Conservation (phyloP, 176 grass and related monocot genomes). For the Zizania latifolia region DNA sequence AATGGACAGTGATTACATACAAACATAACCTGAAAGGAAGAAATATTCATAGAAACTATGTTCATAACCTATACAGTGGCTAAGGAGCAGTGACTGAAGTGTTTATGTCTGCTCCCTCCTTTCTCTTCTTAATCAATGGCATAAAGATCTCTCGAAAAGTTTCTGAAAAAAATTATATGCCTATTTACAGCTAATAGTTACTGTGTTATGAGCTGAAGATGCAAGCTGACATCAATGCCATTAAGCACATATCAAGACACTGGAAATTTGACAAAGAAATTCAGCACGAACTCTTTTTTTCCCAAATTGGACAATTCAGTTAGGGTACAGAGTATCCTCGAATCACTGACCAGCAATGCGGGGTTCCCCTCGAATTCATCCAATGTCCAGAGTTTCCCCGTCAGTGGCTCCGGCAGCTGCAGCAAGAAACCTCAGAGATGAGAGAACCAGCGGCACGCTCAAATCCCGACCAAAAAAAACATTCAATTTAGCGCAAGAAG, state of each 20-base stretch:
- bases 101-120: background rate
- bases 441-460: background rate
- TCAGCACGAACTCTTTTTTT: background rate
- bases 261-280: background rate
- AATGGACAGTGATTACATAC: slow-evolving; percentile 90
- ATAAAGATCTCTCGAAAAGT: background rate
- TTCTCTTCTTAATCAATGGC: background rate
- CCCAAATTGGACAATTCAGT: background rate
- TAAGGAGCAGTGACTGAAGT: too few relatives aligned
- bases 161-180: background rate
- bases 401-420: slow-evolving; percentile 83
- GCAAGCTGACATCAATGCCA: background rate
- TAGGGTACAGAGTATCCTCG: background rate
- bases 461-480: background rate
- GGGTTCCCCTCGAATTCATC: slow-evolving; percentile 71
- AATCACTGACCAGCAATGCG: slow-evolving; percentile 56
- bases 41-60: background rate
- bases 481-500: background rate
- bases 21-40: slow-evolving; percentile 75
- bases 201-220: background rate
- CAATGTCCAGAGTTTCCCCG: slow-evolving; percentile 65
- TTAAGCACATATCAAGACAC: background rate
- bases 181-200: background rate
- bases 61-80: background rate
- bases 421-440: background rate